A percentile compares a stretch with the other conserved stretches of the same genome.
phyloP scores from a whole-genome alignment of 495 filamentous ascomycete species.

The Penicillium waksmanii region DNA sequence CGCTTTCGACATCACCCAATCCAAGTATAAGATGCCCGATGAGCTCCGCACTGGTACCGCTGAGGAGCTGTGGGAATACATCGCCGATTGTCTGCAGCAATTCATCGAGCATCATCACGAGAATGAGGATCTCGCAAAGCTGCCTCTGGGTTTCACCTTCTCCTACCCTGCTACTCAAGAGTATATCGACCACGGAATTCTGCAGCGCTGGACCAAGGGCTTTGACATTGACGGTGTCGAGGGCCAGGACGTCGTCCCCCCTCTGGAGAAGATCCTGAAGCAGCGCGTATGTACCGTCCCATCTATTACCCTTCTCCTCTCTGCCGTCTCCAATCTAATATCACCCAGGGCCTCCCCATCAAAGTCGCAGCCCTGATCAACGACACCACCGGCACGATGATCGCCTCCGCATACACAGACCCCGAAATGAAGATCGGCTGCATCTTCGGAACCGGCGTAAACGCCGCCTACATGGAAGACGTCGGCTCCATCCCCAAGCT shows the following conservation, averaged over 20 bases:
- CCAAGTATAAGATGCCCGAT: conserved; percentile 96
- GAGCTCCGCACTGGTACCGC: conserved; percentile 89
- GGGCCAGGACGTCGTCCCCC: conserved; percentile 90
- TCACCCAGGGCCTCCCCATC: conserved; percentile 81
- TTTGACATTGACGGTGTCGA: conserved; percentile 98
- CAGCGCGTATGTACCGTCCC: conserved; percentile 63
- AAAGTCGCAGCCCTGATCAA: conserved; percentile 94
- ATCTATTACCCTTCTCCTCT: not conserved
- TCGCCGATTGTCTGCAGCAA: conserved; percentile 94
- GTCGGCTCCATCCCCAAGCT: conserved; percentile 91
- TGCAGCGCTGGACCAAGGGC: conserved; percentile 98
- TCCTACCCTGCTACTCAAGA: conserved; percentile 97
- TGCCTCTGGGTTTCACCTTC: conserved; percentile 96
- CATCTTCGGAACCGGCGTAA: conserved; percentile 98
- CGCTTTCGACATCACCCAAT: conserved; percentile 98
- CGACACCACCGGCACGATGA: conserved; percentile 98
- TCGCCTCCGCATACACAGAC: conserved; percentile 96
- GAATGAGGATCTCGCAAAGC: conserved; percentile 58
- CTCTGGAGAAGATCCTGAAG: conserved; percentile 81
- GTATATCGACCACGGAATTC: conserved; percentile 92
- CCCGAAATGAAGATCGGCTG: conserved; percentile 89
- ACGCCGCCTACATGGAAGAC: conserved; percentile 97
- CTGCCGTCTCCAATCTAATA: not conserved
- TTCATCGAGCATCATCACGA: conserved; percentile 93
- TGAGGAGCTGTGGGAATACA: conserved; percentile 96